Evolutionary conservation across 257 asterid genomes (phyloP), one percentile per base, ranked within the genome.

Genomic region (Verbena officinalis): DNA sequence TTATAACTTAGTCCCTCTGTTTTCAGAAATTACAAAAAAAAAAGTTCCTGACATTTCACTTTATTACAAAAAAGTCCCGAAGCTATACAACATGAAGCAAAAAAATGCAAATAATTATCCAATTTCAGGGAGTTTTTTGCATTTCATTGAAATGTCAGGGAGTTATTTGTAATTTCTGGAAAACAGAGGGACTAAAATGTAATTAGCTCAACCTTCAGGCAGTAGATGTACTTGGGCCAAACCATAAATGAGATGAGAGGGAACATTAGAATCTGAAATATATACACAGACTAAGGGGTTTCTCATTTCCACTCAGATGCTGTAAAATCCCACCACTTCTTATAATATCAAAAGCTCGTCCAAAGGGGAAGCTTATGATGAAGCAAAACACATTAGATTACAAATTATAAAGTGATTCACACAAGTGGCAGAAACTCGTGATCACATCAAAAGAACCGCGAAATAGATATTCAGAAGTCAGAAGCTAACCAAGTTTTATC

Each of bases 401-500:
- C 33, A 64, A 49, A 20, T 57, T 22, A 46, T 39, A 42, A 21
- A 51, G 16, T 39, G 49, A 46, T 46, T 60, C 9, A 16, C 42
- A 45, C 15, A 72, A 16, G 24, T 36, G 23, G 48, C 42, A n/a
- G 33, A 52, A 69, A 69, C 24, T 39, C 66, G 30, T 48, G 33
- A 55, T 51, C 31, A 36, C 22, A 31, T 15, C 48, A 57, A 72
- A 17, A 21, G 7, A 43, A 55, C 45, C 22, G 14, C 50, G 56
- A 48, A 15, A 27, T 68, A 42, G 55, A 55, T 20, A 62, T 43
- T 9, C 38, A 23, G 54, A 67, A 50, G 40, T 56, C n/a, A 59
- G 63, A 44, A 58, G 71, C 85, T 65, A 76, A 87, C 99, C 84
- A 77, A 93, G 97, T 57, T 90, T 84, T 75, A 93, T 87, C 86